Evolutionary conservation across 2,329 filamentous ascomycete species (phyloP), one percentile per base, ranked within the genome.

Genomic region (Fusarium tupiense): DNA sequence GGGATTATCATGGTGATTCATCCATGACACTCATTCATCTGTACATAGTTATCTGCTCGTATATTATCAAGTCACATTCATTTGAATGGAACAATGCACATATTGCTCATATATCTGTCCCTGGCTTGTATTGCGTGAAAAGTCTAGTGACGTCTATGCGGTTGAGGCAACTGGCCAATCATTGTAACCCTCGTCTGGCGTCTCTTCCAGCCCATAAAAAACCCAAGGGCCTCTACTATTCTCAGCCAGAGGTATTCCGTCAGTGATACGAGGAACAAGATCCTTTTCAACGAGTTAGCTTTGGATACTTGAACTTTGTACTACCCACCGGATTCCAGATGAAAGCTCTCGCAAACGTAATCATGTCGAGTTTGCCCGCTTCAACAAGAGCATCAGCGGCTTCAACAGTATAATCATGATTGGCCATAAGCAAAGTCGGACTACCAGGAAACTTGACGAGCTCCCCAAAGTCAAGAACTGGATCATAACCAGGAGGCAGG

Each of bases 21-120:
- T 38, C 40, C 54, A 49, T 68, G 35, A 29, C 54, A 33, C 64
- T 49, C 64, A 68, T 41, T 47, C 63, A 41, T 43, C 16, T 68
- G 64, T 68, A 68, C 40, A 68, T 68, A 68, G 54, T 68, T 68
- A 38, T 41, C 38, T 47, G 54, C 60, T 43, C 40, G 65, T 68
- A 68, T 53, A 68, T 68, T 68, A 19, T 68, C 46, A 57, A 62
- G 33, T 38, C 60, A 59, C 41, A 62, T 68, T 68, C 46, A 22
- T 61, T 62, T 46, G 46, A 68, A 62, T 68, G 65, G 9, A 62
- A 53, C n/a, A 67, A 6, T 41, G 54, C 46, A 62, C 47, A 68
- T 54, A 62, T 46, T 37, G 33, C 43, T 52, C 17, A 61, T 31
- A 16, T 7, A 4, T 7, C 10, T 24, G 6, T 19, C 12, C 2